Percentiles rank a stretch among this genome's conserved stretches.
Conservation (phyloP, 2,329 filamentous ascomycete genomes). For the Trichoderma sp. region DNA sequence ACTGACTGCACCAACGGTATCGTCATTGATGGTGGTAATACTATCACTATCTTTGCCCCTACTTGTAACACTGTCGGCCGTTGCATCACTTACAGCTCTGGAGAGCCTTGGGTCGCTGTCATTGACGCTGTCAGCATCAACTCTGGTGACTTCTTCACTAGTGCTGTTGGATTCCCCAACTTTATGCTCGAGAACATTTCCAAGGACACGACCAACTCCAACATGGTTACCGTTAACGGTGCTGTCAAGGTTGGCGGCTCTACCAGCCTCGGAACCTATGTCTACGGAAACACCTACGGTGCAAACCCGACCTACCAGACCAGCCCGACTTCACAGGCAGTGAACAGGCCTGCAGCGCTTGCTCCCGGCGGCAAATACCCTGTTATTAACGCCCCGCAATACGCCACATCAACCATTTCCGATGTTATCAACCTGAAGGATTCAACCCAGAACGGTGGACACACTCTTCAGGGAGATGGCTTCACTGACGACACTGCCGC, state of each 20-base stretch:
- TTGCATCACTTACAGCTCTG: conserved; percentile 25
- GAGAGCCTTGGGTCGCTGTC: conserved; percentile 25
- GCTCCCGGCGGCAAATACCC: conserved; percentile 26
- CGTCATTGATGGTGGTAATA: conserved; percentile 22
- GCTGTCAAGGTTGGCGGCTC: conserved; percentile 25
- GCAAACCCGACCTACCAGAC: conserved; percentile 20
- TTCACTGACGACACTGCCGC: conserved; percentile 62
- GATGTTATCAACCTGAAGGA: conserved; percentile 28
- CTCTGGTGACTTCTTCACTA: conserved; percentile 28
- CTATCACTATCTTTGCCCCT: conserved; percentile 26
- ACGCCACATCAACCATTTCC: conserved; percentile 4
- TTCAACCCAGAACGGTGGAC: conserved; percentile 21
- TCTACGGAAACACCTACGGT: conserved; percentile 25
- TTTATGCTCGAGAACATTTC: conserved; percentile 32
- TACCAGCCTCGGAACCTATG: conserved; percentile 26
- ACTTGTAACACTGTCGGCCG: conserved; percentile 27
- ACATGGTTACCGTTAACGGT: conserved; percentile 30
- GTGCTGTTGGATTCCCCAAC: conserved; percentile 14
- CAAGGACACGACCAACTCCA: conserved; percentile 30
- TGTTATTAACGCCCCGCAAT: conserved; percentile 23
- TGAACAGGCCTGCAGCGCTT: conserved; percentile 26
- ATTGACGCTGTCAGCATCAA: conserved; percentile 26
- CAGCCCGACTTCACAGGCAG: conserved; percentile 7
- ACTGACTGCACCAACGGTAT: conserved; percentile 23
- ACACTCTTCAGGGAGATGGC: conserved; percentile 52